Base-by-base conservation (phyloP, 202 grass and related monocot genomes). In the Zizania palustris region DNA sequence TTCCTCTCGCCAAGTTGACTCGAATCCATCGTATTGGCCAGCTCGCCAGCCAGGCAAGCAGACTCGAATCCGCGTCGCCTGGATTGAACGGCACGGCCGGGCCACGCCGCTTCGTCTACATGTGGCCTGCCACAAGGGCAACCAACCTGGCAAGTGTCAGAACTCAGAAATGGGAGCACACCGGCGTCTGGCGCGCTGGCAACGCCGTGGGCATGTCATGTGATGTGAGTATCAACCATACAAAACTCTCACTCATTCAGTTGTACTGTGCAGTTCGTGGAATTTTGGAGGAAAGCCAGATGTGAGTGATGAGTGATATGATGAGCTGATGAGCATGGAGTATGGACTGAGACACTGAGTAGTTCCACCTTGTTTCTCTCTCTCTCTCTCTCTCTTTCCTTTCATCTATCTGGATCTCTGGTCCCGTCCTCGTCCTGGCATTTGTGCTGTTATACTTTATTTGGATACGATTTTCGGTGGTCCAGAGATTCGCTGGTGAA, bases 91-190 rank as follows among this genome's bases (percentile, higher is more conserved):
- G 79, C 76, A 71, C 51, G 38, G 18, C 13, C n/a, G n/a, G n/a
- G n/a, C n/a, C n/a, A n/a, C n/a, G n/a, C n/a, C n/a, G n/a, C n/a
- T n/a, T n/a, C n/a, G n/a, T n/a, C 75, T 71, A 60, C 63, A 83
- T 84, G 67, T 74, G 75, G 74, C 83, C 41, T 66, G 63, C 13
- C 43, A 65, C 16, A 38, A 3, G 5, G 9, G n/a, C 63, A 65
- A 22, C 66, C 51, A 85, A 63, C 72, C 73, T 88, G 83, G 80
- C 76, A 65, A 36, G 61, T 71, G 80, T n/a, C n/a, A n/a, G n/a
- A n/a, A n/a, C n/a, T 74, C 75, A 83, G 62, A 18, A 53, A 13
- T 37, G 51, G 42, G 66, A 73, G 78, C 36, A 15, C 77, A 18
- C 15, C 18, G n/a, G 18, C 20, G 34, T 63, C 36, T 55, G 71